Evolutionary conservation across 2,329 filamentous ascomycete genomes (phyloP).

Genomic region (Metarhizium guizhouense): DNA sequence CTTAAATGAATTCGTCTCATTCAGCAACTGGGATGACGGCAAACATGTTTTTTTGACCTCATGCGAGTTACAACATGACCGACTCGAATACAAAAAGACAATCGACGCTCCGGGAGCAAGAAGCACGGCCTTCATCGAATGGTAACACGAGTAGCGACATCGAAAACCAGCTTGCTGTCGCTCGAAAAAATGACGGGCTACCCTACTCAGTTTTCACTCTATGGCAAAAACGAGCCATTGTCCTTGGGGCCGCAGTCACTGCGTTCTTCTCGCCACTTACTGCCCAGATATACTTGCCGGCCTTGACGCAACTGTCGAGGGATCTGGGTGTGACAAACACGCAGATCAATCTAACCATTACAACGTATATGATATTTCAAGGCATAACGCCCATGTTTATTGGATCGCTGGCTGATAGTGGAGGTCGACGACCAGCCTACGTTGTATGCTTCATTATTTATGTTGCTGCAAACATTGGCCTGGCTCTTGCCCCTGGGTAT

Average conservation of each 20-base stretch:
- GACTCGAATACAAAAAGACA: background rate
- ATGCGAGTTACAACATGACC: background rate
- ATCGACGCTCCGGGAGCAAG: background rate
- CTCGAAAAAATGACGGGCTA: slow-evolving; percentile 5
- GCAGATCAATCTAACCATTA: slow-evolving; percentile 42
- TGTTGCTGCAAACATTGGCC: slow-evolving; percentile 42
- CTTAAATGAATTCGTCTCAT: background rate
- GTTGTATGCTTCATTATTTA: slow-evolving; percentile 44
- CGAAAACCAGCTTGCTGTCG: slow-evolving; percentile 10
- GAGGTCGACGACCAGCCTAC: slow-evolving; percentile 46
- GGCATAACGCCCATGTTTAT: slow-evolving; percentile 49
- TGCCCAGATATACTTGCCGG: slow-evolving; percentile 46
- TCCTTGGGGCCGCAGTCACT: slow-evolving; percentile 27
- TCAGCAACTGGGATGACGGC: background rate
- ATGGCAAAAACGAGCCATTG: slow-evolving; percentile 31
- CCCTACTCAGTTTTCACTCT: slow-evolving; percentile 29
- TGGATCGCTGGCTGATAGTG: slow-evolving; percentile 44
- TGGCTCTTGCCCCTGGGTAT: slow-evolving; percentile 41
- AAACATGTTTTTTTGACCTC: background rate
- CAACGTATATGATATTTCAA: slow-evolving; percentile 52
- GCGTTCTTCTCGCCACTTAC: slow-evolving; percentile 38
- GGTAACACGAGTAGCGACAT: background rate
- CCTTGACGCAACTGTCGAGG: slow-evolving; percentile 36
- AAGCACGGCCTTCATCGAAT: background rate
- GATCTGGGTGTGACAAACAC: slow-evolving; percentile 34